Conservation (phyloP, 495 filamentous ascomycete genomes). For the Alectoria sarmentosa region DNA sequence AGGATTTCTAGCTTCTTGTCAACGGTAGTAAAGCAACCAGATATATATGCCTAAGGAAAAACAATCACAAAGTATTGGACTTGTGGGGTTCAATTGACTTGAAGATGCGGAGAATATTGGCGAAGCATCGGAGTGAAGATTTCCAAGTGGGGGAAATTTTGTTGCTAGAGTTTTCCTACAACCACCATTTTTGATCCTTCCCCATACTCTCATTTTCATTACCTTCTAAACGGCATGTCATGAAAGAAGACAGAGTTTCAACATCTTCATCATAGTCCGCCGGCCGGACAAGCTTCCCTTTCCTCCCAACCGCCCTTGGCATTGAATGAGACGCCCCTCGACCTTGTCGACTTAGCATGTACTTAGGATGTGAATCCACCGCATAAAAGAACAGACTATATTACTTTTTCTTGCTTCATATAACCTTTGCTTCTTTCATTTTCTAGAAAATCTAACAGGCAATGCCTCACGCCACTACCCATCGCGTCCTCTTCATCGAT, state of each 20-base stretch:
- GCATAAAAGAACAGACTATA: not conserved
- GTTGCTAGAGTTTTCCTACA: too few species aligned
- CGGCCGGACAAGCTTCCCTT: not conserved
- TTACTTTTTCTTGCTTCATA: not conserved
- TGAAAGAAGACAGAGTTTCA: too few species aligned
- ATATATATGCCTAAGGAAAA: not conserved
- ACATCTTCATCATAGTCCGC: not conserved
- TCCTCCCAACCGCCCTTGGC: not conserved
- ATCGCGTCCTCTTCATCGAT: conserved; percentile 74
- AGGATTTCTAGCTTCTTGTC: not conserved
- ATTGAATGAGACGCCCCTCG: not conserved
- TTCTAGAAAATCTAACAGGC: not conserved
- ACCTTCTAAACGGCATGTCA: not conserved
- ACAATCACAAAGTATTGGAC: too few species aligned
- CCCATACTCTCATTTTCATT: not conserved
- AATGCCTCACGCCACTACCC: conserved; percentile 13
- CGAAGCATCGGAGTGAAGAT: too few species aligned
- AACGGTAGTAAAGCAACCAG: not conserved
- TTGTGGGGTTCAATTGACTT: too few species aligned
- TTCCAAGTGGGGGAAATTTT: too few species aligned
- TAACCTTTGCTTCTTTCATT: not conserved
- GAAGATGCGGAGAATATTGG: too few species aligned
- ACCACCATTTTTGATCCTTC: not conserved
- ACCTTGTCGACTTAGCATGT: not conserved
- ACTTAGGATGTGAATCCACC: not conserved